Conservation (phyloP, 495 filamentous ascomycete species). For the Bacidia gigantensis region DNA sequence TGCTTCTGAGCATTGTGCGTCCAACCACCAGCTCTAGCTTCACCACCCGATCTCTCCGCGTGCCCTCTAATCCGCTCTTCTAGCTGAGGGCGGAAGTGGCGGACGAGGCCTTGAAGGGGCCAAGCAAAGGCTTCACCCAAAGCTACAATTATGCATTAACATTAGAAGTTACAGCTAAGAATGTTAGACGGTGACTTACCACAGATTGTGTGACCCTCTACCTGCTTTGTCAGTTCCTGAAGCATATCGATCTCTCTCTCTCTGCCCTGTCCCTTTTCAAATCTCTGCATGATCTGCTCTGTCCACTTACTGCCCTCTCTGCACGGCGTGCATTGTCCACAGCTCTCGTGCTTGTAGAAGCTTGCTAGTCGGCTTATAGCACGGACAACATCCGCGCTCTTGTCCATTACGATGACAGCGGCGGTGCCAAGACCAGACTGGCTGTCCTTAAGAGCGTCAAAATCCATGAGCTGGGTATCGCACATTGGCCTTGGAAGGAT, state of each 20-base stretch:
- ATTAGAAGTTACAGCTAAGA: background rate
- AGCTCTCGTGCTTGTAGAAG: constrained; percentile 97
- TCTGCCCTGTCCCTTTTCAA: constrained; percentile 78
- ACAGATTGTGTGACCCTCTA: constrained; percentile 97
- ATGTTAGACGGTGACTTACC: constrained; percentile 33
- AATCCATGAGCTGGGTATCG: constrained; percentile 96
- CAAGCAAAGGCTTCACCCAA: constrained; percentile 96
- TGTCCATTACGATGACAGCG: constrained; percentile 97
- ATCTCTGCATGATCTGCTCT: constrained; percentile 93
- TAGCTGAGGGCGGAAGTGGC: constrained; percentile 91
- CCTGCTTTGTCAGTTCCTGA: constrained; percentile 97
- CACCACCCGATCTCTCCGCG: constrained; percentile 50
- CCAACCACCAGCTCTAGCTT: constrained; percentile 80
- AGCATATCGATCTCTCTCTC: constrained; percentile 97
- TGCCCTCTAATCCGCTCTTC: constrained; percentile 76
- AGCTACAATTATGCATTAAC: constrained; percentile 30
- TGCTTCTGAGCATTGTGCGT: constrained; percentile 55
- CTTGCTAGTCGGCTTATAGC: constrained; percentile 82
- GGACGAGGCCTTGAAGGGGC: constrained; percentile 94
- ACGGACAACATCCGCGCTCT: constrained; percentile 88
- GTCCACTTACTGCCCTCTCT: constrained; percentile 97
- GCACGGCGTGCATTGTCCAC: constrained; percentile 96
- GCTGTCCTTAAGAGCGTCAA: constrained; percentile 93
- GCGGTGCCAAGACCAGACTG: constrained; percentile 96
- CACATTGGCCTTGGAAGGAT: constrained; percentile 79